Base-by-base conservation (phyloP, 2,329 filamentous ascomycete genomes). In the Xylaria arbuscula region DNA sequence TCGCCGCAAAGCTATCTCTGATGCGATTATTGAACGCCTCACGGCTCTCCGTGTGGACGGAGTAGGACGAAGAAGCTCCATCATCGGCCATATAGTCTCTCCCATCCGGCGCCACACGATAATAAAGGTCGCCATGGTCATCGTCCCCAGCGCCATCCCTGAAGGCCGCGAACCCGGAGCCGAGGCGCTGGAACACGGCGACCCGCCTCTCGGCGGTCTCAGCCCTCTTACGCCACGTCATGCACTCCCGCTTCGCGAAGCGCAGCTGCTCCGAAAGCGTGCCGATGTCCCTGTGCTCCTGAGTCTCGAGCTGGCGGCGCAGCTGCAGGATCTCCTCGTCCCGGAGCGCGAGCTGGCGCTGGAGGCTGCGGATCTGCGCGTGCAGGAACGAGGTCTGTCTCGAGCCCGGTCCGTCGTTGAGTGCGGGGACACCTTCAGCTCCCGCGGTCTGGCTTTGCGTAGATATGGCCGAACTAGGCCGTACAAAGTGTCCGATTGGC, bases 141-240 rank as follows among this genome's bases (percentile, higher is more conserved):
- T 32, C 48, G 28, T 51, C 48, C 22, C 2, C 48, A 51, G 17
- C 28, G 24, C 28, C 24, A 22, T 60, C 59, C 62, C 36, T 62
- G 32, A 72, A 42, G 1, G 66, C 69, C 51, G 69, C 67, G 4
- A 73, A 53, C 53, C 62, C 65, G 1, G 65, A 62, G n/a, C 80
- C 81, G 67, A 85, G 83, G 48, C 78, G 76, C 73, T 87, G 81
- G 67, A 86, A 83, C 28, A 84, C 81, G 3, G 81, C 80, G 19
- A 89, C 75, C 57, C 84, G 81, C 68, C 79, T 81, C 78, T 91
- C 88, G 0, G 88, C 87, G 3, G 82, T 80, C 72, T 88, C 83
- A 0, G 89, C 89, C 38, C 87, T 80, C 38, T 81, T 81, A 70
- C 81, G 85, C 89, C 88, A 91, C 69, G 79, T 81, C 36, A 78